Percentiles rank a stretch among this genome's conserved stretches.
Conservation (phyloP, 2,329 filamentous ascomycete genomes). For the Cladosporium sp. region DNA sequence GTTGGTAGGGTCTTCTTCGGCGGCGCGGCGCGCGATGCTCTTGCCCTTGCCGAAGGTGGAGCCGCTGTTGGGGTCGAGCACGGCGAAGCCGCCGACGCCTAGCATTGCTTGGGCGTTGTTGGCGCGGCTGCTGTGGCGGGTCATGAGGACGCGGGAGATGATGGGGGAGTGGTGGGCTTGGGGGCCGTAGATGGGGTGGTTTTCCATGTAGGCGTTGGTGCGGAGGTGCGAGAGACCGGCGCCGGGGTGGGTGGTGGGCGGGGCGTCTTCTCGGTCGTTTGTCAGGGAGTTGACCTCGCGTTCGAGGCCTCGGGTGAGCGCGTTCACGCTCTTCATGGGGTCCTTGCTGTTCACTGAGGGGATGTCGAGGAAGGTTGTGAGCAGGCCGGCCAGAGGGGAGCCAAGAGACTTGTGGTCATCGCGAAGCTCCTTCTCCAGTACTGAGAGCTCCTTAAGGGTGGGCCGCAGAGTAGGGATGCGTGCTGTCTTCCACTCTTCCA, state of each 20-base stretch:
- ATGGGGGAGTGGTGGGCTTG: conserved; percentile 50
- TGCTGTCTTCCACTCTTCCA: conserved; percentile 19
- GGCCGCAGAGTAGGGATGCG: conserved; percentile 17
- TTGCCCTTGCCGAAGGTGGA: conserved; percentile 36
- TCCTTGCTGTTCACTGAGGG: conserved; percentile 40
- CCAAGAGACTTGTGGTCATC: conserved; percentile 46
- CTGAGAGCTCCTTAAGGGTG: conserved; percentile 18
- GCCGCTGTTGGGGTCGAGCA: conserved; percentile 31
- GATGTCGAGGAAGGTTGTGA: conserved; percentile 54
- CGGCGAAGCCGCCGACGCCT: conserved; percentile 43
- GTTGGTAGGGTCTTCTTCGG: conserved; percentile 14
- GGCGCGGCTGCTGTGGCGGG: conserved; percentile 36
- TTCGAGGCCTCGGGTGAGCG: conserved; percentile 1
- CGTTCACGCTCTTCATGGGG: conserved; percentile 23
- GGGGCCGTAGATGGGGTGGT: conserved; percentile 58
- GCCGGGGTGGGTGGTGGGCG: conserved; percentile 60
- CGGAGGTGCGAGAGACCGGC: conserved; percentile 60
- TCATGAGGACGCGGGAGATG: conserved; percentile 53
- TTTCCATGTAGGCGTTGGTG: conserved; percentile 50
- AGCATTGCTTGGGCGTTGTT: conserved; percentile 32
- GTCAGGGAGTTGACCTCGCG: conserved; percentile 5
- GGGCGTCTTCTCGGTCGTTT: conserved; percentile 34
- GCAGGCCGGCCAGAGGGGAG: conserved; percentile 48
- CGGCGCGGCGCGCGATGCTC: conserved; percentile 22
- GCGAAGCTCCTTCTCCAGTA: conserved; percentile 34